Evolutionary conservation across 2,329 filamentous ascomycete genomes (phyloP).

Genomic region (Penicillium janthinellum): DNA sequence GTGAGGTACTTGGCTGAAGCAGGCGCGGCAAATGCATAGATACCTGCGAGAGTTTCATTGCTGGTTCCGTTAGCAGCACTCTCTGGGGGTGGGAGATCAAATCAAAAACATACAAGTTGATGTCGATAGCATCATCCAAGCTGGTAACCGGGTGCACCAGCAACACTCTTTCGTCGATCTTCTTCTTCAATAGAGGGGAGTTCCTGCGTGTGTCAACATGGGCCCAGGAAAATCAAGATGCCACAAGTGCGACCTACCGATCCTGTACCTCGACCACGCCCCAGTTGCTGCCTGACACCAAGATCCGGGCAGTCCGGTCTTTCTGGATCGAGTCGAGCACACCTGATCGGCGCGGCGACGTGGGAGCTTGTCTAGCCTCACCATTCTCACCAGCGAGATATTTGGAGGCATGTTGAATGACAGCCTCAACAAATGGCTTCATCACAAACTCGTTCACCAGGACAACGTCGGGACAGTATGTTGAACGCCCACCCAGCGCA

Average conservation of each 20-base stretch:
- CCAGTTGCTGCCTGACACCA: constrained; percentile 35
- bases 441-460: constrained; percentile 66
- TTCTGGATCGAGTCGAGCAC: constrained; percentile 27
- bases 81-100: no score
- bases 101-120: constrained; percentile 34
- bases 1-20: constrained; percentile 60
- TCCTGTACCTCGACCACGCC: constrained; percentile 33
- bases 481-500: constrained; percentile 57
- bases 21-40: constrained; percentile 57
- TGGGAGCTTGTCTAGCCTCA: constrained; percentile 19
- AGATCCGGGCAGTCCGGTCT: constrained; percentile 29
- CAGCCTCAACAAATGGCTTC: constrained; percentile 56
- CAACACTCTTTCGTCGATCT: constrained; percentile 48
- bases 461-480: constrained; percentile 64
- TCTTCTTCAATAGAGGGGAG: constrained; percentile 38
- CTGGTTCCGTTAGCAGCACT: constrained; percentile 12
- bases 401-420: constrained; percentile 41
- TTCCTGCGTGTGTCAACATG: constrained; percentile 9
- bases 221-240: neutral
- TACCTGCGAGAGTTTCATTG: constrained; percentile 44
- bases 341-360: constrained; percentile 18
- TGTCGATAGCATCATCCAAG: constrained; percentile 58
- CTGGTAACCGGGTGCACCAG: constrained; percentile 52
- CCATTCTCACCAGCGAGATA: constrained; percentile 28
- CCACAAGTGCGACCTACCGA: constrained; percentile 16